A percentile compares a stretch with the other conserved stretches of the same genome.
Evolutionary conservation across 306 rosid genomes (phyloP).

Genomic region (Vicia sativa): DNA sequence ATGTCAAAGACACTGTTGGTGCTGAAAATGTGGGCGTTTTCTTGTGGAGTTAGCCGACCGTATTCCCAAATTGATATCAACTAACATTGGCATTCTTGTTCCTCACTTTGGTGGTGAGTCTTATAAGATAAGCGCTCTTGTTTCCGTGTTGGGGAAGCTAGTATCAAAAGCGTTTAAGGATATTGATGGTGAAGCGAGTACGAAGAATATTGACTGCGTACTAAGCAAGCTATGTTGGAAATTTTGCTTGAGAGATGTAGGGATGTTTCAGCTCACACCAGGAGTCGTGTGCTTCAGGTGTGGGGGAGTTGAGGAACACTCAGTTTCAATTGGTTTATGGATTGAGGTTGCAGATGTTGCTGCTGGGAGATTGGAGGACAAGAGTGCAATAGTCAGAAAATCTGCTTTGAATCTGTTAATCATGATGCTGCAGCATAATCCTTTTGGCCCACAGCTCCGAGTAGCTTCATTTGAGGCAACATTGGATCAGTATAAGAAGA

Average conservation of each 20-base stretch:
- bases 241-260: conserved; percentile 96
- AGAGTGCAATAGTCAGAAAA: conserved; percentile 92
- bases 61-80: conserved; percentile 78
- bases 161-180: conserved; percentile 79
- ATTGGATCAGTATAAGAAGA: conserved; percentile 75
- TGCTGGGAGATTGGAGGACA: conserved; percentile 97
- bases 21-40: conserved; percentile 90
- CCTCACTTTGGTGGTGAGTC: conserved; percentile 98
- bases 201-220: conserved; percentile 77
- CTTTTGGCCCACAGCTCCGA: conserved; percentile 95
- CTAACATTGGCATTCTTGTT: conserved; percentile 84
- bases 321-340: conserved; percentile 97
- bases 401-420: conserved; percentile 80
- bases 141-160: conserved; percentile 84
- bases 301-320: conserved; percentile 92
- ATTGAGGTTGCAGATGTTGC: conserved; percentile 85
- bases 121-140: conserved; percentile 91
- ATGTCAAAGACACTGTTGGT: conserved; percentile 80
- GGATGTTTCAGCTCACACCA: conserved; percentile 94
- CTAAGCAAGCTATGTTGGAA: conserved; percentile 97
- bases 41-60: conserved; percentile 90
- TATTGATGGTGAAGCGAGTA: conserved; percentile 77
- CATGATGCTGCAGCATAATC: conserved; percentile 96
- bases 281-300: conserved; percentile 95
- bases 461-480: conserved; percentile 88